Base-by-base conservation (phyloP, 192 early-diverging fungal genomes). In the Coemansia nantahalensis region DNA sequence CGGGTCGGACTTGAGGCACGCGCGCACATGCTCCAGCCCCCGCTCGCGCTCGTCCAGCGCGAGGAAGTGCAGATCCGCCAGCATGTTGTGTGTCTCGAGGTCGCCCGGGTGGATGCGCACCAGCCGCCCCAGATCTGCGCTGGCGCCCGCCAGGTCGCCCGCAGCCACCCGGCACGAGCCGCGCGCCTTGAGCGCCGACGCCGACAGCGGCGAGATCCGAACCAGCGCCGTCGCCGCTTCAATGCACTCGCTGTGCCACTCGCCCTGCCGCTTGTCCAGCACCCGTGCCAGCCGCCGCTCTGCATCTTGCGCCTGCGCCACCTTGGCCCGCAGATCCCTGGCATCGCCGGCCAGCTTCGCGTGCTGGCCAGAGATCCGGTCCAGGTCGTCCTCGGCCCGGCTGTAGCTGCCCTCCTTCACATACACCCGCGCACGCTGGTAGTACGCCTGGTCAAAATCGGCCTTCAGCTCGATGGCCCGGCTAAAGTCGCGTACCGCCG, bases 1-100 rank as follows among this genome's bases (percentile, higher is more conserved):
- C 1, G 92, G 94, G 59, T 98, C 95, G 5, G 85, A 84, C 22
- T 84, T 81, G 12, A 95, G 72, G 61, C 95, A 96, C 49, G 91
- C 88, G 42, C 94, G 93, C 52, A 89, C 74, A 49, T 80, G 77
- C 1, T 77, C 56, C 26, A 92, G 41, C 9, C 90, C 86, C 23
- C 81, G 81, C 54, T 80, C 70, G 1, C 82, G 79, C 78, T 93
- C 86, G 34, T 92, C 75, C 28, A 90, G 49, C 4, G 67, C 68
- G 51, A 80, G 81, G 42, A 81, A 85, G 52, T 88, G 86, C 51
- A 97, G 80, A 23, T 82, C 78, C 12, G 86, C 84, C 19, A 98
- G 68, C 30, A 74, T 68, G 22, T 85, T 58, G 26, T 83, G 71
- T 16, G 87, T 52, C 12, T 80, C 77, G 5, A 83, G 78, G 44